These are phyloP conservation scores for Russula griseocarnosa DNA, from an alignment of 768 basidiomycete genomes.

Conservation along the genomic window DNA sequence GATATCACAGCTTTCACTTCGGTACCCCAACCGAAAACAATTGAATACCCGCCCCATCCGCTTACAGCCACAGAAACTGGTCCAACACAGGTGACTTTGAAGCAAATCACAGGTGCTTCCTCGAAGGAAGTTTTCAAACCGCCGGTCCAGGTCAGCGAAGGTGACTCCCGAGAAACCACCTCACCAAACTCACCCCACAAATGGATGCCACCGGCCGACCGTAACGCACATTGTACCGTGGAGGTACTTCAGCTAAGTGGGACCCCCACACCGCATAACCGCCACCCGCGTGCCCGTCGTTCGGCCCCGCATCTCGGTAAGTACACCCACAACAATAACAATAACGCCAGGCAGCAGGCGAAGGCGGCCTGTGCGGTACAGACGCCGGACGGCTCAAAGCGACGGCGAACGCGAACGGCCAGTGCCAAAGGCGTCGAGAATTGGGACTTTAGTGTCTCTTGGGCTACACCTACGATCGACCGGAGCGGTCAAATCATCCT, in stretches of 20 bases:
- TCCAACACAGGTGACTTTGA: neutral
- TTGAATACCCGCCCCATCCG: neutral
- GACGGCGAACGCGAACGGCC: conserved; percentile 21
- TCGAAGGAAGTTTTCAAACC: neutral
- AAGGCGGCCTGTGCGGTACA: neutral
- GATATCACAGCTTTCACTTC: conserved; percentile 3
- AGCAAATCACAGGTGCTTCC: neutral
- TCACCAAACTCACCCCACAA: conserved; percentile 2
- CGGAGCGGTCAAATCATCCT: conserved; percentile 24
- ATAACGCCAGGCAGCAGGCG: neutral
- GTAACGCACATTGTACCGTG: neutral
- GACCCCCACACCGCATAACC: neutral
- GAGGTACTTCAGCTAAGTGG: neutral
- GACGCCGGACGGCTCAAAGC: conserved; percentile 19
- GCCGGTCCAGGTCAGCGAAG: neutral
- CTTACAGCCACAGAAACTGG: too few relatives aligned
- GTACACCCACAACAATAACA: neutral
- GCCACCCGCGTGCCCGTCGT: conserved; percentile 13
- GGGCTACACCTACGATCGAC: neutral
- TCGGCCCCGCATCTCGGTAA: conserved; percentile 23
- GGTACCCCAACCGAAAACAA: neutral
- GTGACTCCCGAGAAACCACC: neutral
- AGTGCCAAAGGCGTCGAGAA: conserved; percentile 20
- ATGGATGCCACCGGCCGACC: conserved; percentile 7
- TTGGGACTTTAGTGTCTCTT: neutral